Evolutionary conservation across 352 stramenopile species (phyloP), one percentile per base, ranked within the genome.

Genomic region (Blastocystis sp.): DNA sequence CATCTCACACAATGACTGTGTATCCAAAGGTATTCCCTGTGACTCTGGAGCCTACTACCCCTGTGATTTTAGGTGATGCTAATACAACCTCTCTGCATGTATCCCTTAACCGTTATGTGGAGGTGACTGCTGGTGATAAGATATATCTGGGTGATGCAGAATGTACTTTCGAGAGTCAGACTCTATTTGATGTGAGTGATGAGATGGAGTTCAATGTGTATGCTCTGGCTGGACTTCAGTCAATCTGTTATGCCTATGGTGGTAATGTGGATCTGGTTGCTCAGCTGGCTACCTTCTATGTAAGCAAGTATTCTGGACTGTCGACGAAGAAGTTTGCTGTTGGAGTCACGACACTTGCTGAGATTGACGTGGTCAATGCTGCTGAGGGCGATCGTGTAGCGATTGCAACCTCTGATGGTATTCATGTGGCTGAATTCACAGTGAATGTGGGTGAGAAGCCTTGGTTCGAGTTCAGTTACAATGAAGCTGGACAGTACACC

Each of bases 181-280:
- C 13, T 44, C 1, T 64, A 51, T 11, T 51, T n/a, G 73, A 62
- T 0, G 44, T 24, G 22, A 53, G n/a, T 9, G 6, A 59, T 44
- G 22, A 27, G 40, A 56, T 30, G 35, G 15, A 17, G 7, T 53
- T 84, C 17, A n/a, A 3, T 15, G 73, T 84, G 73, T 40, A 19
- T 17, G 51, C 73, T 35, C 9, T 84, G 51, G 24, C 24, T 24
- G 73, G 73, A 30, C 30, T 54, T 37, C 73, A 84, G 56, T 84
- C 53, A 33, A 27, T 84, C 11, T 84, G 73, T 51, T 62, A 68
- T 33, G 59, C 68, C 33, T 84, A 84, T 42, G 73, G 73, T 42
- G 54, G 54, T 56, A 37, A 40, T 19, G 51, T 42, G 73, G 1
- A 64, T 54, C 59, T 66, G 44, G 53, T 57, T 4, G 17, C n/a